These are phyloP conservation scores for Chiua sp. DNA, from an alignment of 1,284 basidiomycete genomes.

Conservation along the genomic window DNA sequence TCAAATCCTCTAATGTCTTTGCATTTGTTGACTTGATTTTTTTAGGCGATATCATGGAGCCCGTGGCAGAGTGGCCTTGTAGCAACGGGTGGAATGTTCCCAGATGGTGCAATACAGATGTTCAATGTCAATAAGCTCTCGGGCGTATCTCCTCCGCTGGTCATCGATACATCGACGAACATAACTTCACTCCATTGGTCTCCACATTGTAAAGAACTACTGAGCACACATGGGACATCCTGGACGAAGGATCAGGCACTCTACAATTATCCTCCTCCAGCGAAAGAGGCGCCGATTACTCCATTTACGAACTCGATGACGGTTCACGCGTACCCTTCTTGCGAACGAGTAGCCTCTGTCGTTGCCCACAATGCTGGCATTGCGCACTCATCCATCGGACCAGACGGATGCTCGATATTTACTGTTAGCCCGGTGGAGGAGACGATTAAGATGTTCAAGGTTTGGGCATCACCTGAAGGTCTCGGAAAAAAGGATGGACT, in stretches of 20 bases:
- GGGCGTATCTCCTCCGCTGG: conserved; percentile 32
- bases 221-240: conserved; percentile 81
- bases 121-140: conserved; percentile 65
- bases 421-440: conserved; percentile 47
- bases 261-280: conserved; percentile 18
- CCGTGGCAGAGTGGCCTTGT: conserved; percentile 89
- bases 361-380: conserved; percentile 36
- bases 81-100: conserved; percentile 81
- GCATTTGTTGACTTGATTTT: conserved; percentile 2
- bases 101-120: conserved; percentile 80
- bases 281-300: conserved; percentile 29
- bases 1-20: neutral
- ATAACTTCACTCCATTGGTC: conserved; percentile 88
- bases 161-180: conserved; percentile 59
- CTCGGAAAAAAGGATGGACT: conserved; percentile 29
- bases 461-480: conserved; percentile 33
- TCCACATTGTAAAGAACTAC: conserved; percentile 84
- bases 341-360: conserved; percentile 40
- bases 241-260: conserved; percentile 36
- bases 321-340: conserved; percentile 61
- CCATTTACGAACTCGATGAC: conserved; percentile 51
- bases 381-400: conserved; percentile 40
- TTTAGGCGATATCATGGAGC: conserved; percentile 88
- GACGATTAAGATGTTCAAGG: conserved; percentile 43
- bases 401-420: conserved; percentile 45